These are phyloP conservation scores for Elongisporangium senticosum DNA, from an alignment of 352 stramenopile species.

Conservation along the genomic window DNA sequence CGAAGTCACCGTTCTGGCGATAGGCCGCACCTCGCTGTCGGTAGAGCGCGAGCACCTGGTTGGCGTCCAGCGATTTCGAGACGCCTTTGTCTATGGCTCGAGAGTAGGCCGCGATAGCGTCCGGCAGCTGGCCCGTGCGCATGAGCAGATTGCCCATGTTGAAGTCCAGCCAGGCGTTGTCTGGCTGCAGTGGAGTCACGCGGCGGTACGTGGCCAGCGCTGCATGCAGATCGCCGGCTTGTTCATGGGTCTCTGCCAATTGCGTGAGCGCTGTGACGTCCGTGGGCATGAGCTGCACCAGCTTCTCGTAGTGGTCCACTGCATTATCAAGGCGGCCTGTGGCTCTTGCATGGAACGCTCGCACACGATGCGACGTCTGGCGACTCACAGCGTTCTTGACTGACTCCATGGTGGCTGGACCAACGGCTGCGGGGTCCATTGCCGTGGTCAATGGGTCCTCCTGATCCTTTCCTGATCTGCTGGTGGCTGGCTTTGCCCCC, in stretches of 20 bases:
- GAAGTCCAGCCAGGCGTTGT: slow-evolving; percentile 42
- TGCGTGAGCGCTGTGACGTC: slow-evolving; percentile 18
- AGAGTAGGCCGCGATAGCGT: slow-evolving; percentile 44
- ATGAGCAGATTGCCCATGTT: slow-evolving; percentile 56
- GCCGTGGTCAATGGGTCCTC: background rate
- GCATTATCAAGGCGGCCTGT: slow-evolving; percentile 37
- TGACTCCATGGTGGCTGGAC: background rate
- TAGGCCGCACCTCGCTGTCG: slow-evolving; percentile 47
- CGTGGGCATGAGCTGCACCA: slow-evolving; percentile 11
- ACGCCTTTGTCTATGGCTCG: slow-evolving; percentile 29
- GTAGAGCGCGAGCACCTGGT: slow-evolving; percentile 29
- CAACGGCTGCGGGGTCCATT: background rate
- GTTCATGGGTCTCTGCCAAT: slow-evolving; percentile 45
- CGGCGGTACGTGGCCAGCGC: slow-evolving; percentile 31
- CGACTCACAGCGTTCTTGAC: background rate
- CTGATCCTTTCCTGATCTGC: background rate
- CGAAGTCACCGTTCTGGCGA: slow-evolving; percentile 49
- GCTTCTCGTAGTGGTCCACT: slow-evolving; percentile 33
- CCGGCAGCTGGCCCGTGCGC: slow-evolving; percentile 20
- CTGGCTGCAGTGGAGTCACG: slow-evolving; percentile 14
- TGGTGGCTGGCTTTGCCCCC: no score
- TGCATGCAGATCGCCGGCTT: slow-evolving; percentile 23
- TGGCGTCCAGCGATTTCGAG: background rate
- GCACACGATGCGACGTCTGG: slow-evolving; percentile 15
- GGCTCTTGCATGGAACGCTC: slow-evolving; percentile 38